Conservation (phyloP, 176 grass and related monocot genomes). For the Areca catechu region DNA sequence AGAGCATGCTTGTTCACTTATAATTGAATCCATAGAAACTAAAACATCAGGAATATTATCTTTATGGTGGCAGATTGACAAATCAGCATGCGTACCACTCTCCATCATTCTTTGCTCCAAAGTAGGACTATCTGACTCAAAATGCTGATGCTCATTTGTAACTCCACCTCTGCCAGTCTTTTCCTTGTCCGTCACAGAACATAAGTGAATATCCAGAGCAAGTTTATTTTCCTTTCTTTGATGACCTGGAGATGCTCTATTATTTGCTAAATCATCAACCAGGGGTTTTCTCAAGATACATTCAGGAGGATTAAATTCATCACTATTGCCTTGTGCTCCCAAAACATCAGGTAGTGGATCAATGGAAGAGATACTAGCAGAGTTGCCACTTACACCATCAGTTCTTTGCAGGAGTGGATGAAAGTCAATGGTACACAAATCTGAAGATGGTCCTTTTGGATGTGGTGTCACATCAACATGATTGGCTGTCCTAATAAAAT, state of each 20-base stretch:
- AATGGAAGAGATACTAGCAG: background rate
- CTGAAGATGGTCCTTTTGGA: constrained; percentile 24
- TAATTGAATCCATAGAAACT: constrained; percentile 13
- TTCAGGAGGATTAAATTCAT: constrained; percentile 25
- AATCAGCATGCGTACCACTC: constrained; percentile 18
- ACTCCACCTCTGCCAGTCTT: constrained; percentile 5
- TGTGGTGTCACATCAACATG: background rate
- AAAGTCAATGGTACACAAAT: constrained; percentile 61
- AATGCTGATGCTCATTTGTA: constrained; percentile 7
- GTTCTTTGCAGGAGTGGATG: constrained; percentile 81
- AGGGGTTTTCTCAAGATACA: constrained; percentile 24
- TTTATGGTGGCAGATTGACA: constrained; percentile 7
- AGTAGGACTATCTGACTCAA: constrained; percentile 2
- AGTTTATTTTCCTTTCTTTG: constrained; percentile 48
- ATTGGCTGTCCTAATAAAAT: background rate
- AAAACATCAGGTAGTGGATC: background rate
- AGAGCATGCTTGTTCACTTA: constrained; percentile 20
- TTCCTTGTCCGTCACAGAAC: constrained; percentile 31
- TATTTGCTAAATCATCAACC: constrained; percentile 18
- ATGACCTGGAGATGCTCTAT: constrained; percentile 23
- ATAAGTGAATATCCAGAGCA: constrained; percentile 70
- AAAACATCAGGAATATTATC: background rate
- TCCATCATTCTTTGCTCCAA: constrained; percentile 4
- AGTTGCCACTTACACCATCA: constrained; percentile 24
- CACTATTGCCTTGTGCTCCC: constrained; percentile 17